Conservation (phyloP, 371 early-diverging fungal species). For the Phascolomyces articulosus region DNA sequence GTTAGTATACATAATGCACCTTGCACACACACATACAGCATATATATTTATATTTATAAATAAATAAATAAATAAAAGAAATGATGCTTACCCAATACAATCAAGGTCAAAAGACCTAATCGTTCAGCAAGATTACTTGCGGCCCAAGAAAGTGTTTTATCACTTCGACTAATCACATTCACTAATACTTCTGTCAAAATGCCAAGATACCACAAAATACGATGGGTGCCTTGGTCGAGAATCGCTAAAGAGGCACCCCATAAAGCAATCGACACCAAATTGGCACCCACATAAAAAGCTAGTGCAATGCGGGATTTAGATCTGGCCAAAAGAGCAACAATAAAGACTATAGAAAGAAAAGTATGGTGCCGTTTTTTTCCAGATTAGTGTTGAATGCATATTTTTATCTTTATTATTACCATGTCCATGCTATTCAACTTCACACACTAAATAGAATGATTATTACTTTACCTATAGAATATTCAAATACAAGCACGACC, state of each 20-base stretch:
- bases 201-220: constrained; percentile 56
- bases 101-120: constrained; percentile 56
- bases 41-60: too few relatives aligned
- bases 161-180: constrained; percentile 48
- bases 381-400: too few relatives aligned
- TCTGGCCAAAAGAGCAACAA: constrained; percentile 47
- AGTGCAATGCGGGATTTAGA: constrained; percentile 45
- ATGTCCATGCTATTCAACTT: too few relatives aligned
- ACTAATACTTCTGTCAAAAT: constrained; percentile 54
- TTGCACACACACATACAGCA: too few relatives aligned
- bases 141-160: constrained; percentile 60
- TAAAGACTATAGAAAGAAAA: constrained; percentile 25
- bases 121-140: constrained; percentile 65
- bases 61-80: neutral
- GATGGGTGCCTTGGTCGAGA: constrained; percentile 43
- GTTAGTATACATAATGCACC: too few relatives aligned
- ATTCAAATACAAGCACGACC: constrained; percentile 54
- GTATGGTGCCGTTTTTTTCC: neutral
- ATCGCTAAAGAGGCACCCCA: constrained; percentile 54
- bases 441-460: too few relatives aligned
- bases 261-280: constrained; percentile 52
- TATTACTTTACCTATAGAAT: constrained; percentile 53
- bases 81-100: constrained; percentile 43
- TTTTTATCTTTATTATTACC: too few relatives aligned
- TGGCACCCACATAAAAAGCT: constrained; percentile 47